phyloP scores from a whole-genome alignment of 495 filamentous ascomycete species.

The Aspergillus bertholletiae region DNA sequence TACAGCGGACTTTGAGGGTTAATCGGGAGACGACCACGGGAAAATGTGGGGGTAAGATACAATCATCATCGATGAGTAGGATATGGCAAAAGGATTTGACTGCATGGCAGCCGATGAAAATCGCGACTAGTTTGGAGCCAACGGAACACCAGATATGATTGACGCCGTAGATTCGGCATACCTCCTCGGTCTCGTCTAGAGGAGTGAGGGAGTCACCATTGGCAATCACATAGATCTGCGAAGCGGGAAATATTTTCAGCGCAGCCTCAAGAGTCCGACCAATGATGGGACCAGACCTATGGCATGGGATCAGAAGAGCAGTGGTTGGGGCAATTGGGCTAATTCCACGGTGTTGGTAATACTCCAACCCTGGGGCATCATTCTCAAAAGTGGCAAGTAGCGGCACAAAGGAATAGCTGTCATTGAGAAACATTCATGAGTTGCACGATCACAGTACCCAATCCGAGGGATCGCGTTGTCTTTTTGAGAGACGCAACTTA shows the following conservation, averaged over 20 bases:
- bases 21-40: constrained; percentile 39
- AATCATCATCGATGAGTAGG: constrained; percentile 48
- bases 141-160: constrained; percentile 38
- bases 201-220: constrained; percentile 40
- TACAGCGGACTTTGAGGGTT: constrained; percentile 29
- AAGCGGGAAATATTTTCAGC: constrained; percentile 40
- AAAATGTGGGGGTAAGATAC: constrained; percentile 40
- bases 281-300: constrained; percentile 41
- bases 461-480: no score
- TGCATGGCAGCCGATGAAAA: constrained; percentile 44
- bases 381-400: constrained; percentile 37
- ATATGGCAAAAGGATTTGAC: constrained; percentile 37
- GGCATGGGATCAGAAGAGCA: constrained; percentile 46
- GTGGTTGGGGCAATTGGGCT: constrained; percentile 14
- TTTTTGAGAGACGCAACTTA: constrained; percentile 10
- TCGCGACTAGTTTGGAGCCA: constrained; percentile 43
- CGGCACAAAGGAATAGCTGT: constrained; percentile 37
- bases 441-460: not conserved
- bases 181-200: constrained; percentile 41
- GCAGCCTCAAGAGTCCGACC: constrained; percentile 41
- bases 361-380: constrained; percentile 22
- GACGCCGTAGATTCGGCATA: constrained; percentile 38
- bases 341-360: constrained; percentile 18
- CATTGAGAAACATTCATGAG: not conserved
- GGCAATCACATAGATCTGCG: constrained; percentile 44